phyloP scores from a whole-genome alignment of 2,329 filamentous ascomycete genomes.

The Grosmannia huntii region DNA sequence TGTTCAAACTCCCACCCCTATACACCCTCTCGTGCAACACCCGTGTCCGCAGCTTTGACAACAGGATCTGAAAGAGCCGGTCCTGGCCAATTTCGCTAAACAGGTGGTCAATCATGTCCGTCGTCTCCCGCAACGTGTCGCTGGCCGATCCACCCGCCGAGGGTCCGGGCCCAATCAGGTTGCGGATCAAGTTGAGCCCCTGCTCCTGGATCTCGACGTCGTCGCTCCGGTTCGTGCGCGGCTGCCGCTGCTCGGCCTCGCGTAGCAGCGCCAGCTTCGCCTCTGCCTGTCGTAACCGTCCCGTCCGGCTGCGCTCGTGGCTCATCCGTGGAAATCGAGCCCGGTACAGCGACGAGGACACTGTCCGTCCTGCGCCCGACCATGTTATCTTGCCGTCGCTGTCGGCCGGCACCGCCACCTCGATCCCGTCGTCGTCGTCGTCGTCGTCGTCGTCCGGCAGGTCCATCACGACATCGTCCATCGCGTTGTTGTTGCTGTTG shows the following conservation, averaged over 20 bases:
- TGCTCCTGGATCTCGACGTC: conserved; percentile 84
- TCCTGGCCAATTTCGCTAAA: conserved; percentile 65
- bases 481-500: conserved; percentile 15
- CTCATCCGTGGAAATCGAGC: conserved; percentile 9
- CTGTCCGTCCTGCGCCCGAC: background rate
- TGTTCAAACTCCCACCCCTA: conserved; percentile 10
- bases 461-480: background rate
- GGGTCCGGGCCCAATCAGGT: conserved; percentile 49
- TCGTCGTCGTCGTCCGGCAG: background rate
- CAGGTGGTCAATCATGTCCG: conserved; percentile 74
- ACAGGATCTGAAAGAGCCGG: conserved; percentile 67
- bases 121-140: conserved; percentile 36
- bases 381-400: no score
- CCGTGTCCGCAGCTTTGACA: conserved; percentile 59
- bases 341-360: conserved; percentile 9
- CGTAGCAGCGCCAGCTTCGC: conserved; percentile 37
- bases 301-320: conserved; percentile 20
- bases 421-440: background rate
- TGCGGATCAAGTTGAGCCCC: conserved; percentile 77
- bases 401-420: background rate
- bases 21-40: conserved; percentile 26
- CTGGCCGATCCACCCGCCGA: conserved; percentile 23
- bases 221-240: conserved; percentile 57
- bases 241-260: conserved; percentile 55
- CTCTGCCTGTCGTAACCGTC: conserved; percentile 35